Conservation (phyloP, 2,329 filamentous ascomycete species). For the Cryphonectria parasitica region DNA sequence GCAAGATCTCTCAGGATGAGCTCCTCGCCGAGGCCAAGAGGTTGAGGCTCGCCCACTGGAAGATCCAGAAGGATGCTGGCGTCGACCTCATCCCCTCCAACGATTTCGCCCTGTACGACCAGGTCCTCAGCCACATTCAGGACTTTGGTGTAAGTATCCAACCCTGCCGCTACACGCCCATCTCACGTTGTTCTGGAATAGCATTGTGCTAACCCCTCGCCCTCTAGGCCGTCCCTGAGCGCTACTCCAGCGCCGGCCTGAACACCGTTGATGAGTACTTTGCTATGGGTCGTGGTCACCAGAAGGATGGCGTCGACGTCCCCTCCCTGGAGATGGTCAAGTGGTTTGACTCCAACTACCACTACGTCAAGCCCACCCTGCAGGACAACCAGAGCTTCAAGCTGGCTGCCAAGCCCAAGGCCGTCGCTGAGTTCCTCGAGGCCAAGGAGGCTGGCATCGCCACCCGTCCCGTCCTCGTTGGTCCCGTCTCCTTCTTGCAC, state of each 20-base stretch:
- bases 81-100: constrained; percentile 99
- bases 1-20: constrained; percentile 89
- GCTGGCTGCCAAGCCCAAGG: constrained; percentile 86
- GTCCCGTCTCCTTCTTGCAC: constrained; percentile 95
- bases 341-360: constrained; percentile 99
- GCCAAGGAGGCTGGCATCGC: constrained; percentile 94
- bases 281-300: constrained; percentile 98
- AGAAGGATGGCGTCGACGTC: constrained; percentile 92
- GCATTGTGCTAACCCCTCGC: constrained; percentile 26
- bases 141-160: constrained; percentile 79
- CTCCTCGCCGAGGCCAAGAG: constrained; percentile 95
- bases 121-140: constrained; percentile 97
- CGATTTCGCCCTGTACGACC: constrained; percentile 98
- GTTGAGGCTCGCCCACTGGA: constrained; percentile 96
- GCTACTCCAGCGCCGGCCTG: constrained; percentile 90
- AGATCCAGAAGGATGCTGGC: constrained; percentile 98
- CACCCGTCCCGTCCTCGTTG: constrained; percentile 93
- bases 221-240: constrained; percentile 79
- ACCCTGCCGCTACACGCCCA: background rate
- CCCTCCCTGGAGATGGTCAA: constrained; percentile 98
- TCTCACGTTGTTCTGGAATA: too few species aligned
- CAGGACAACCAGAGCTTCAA: constrained; percentile 97
- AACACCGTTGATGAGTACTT: constrained; percentile 95
- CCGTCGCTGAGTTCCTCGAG: constrained; percentile 91
- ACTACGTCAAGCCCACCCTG: constrained; percentile 99